Conservation (phyloP, 2,329 filamentous ascomycete species). For the Leptographium galeiforme region DNA sequence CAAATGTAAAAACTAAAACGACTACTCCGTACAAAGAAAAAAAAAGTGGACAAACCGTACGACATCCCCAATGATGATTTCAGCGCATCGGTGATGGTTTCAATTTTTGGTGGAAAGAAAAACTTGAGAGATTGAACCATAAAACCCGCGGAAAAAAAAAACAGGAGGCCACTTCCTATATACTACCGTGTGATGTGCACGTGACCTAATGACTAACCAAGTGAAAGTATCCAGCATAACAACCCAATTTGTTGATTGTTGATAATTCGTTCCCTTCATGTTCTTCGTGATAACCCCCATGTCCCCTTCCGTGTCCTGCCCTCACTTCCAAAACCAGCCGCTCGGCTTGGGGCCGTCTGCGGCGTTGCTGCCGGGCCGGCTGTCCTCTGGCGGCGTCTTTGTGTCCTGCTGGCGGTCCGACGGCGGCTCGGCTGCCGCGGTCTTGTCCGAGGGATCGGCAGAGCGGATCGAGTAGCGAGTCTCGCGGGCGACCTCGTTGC, state of each 20-base stretch:
- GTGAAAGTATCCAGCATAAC: too few relatives aligned
- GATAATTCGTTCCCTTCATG: background rate
- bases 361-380: constrained; percentile 3
- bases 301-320: background rate
- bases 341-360: constrained; percentile 11
- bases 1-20: background rate
- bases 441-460: background rate
- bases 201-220: background rate
- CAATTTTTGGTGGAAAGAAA: background rate
- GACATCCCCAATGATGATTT: background rate
- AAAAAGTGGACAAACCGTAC: background rate
- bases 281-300: background rate
- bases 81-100: background rate
- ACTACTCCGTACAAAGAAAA: too few relatives aligned
- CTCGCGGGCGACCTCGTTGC: constrained; percentile 25
- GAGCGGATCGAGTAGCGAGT: constrained; percentile 15
- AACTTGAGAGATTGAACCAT: background rate
- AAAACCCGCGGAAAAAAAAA: background rate
- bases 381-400: constrained; percentile 2
- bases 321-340: constrained; percentile 29
- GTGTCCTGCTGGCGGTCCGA: background rate
- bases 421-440: background rate
- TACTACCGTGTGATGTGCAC: background rate
- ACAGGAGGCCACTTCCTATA: background rate
- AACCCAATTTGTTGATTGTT: background rate